A percentile compares a stretch with the other conserved stretches of the same genome.
Conservation (phyloP, 352 stramenopile genomes). For the Globisporangium cederbergense region DNA sequence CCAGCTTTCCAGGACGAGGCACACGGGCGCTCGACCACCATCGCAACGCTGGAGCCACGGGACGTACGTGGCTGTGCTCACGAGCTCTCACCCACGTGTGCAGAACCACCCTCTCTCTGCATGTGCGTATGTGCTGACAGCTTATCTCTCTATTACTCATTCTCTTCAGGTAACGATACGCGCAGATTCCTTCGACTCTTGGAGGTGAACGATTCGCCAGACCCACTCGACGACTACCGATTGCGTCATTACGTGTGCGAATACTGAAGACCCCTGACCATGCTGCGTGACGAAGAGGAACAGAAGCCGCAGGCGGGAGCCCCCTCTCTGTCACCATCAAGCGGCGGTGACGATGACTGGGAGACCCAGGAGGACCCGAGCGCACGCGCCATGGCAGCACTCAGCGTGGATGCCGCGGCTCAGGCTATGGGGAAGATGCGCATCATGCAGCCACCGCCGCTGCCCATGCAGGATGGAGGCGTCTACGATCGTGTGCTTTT, state of each 20-base stretch:
- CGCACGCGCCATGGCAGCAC: conserved; percentile 6
- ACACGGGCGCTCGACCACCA: conserved; percentile 1
- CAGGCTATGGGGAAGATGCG: conserved; percentile 34
- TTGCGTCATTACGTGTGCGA: not conserved
- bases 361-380: conserved; percentile 27
- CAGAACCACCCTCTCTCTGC: not conserved
- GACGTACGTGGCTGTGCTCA: not conserved
- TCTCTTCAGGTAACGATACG: not conserved
- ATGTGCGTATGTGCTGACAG: not conserved
- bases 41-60: conserved; percentile 4
- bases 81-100: not conserved
- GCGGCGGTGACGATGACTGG: conserved; percentile 34
- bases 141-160: not conserved
- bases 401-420: conserved; percentile 19
- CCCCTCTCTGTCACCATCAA: not conserved
- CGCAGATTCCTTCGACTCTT: not conserved
- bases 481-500: conserved; percentile 37
- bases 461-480: conserved; percentile 37
- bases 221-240: not conserved
- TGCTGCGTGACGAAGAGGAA: not conserved
- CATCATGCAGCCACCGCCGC: conserved; percentile 33
- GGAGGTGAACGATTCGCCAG: not conserved
- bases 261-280: not conserved
- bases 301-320: not conserved
- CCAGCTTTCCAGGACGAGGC: not conserved